A percentile compares a stretch with the other conserved stretches of the same genome.
Conservation (phyloP, 495 filamentous ascomycete species). For the Lepraria neglecta region DNA sequence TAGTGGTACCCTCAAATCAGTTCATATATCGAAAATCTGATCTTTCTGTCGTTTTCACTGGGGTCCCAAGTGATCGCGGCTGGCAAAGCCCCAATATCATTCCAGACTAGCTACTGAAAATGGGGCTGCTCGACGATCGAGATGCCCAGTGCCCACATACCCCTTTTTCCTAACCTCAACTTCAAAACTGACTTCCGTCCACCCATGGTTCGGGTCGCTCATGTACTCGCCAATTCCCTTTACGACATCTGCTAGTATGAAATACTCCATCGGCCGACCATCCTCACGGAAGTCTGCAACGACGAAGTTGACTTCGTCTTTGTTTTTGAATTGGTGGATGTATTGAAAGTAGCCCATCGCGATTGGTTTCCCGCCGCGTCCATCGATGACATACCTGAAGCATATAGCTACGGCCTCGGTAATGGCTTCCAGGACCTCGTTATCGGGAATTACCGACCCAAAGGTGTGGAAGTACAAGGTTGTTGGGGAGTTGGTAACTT, state of each 20-base stretch:
- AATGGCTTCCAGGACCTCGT: not conserved
- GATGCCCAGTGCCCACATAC: not conserved
- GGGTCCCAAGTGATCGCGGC: too few relatives aligned
- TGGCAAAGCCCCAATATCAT: not conserved
- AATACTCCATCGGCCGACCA: not conserved
- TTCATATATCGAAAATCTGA: too few relatives aligned
- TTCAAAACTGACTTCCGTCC: conserved; percentile 2
- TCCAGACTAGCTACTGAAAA: not conserved
- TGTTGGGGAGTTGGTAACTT: not conserved
- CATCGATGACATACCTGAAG: too few relatives aligned
- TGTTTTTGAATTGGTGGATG: not conserved
- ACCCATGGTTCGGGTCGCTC: not conserved
- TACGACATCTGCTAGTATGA: not conserved
- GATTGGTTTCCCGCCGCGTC: not conserved
- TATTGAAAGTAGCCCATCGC: not conserved
- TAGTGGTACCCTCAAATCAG: too few relatives aligned
- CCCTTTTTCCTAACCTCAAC: not conserved
- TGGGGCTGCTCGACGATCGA: not conserved
- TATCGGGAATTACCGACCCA: not conserved
- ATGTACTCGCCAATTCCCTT: conserved; percentile 4
- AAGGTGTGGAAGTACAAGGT: conserved; percentile 5
- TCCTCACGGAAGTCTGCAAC: conserved; percentile 9
- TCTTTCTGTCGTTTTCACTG: too few relatives aligned
- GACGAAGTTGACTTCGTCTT: not conserved
- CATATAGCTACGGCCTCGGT: not conserved